Conservation (phyloP, 139 green algal species). For the Chlamydomonas sp. region DNA sequence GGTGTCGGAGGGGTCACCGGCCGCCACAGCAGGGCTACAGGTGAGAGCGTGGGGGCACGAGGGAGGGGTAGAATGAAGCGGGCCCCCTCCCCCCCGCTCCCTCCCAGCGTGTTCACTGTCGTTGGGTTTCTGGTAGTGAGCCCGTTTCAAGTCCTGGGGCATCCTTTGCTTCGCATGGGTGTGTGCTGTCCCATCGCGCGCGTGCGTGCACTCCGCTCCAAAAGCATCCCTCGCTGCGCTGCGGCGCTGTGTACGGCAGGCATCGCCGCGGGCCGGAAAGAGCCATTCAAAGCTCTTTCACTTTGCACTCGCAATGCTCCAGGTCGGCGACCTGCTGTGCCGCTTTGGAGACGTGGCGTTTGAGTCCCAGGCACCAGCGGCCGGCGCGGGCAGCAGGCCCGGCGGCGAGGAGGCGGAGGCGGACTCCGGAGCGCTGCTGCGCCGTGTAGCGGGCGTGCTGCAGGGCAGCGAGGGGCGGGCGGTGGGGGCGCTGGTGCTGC, state of each 20-base stretch:
- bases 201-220: too few species aligned
- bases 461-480: constrained; percentile 50
- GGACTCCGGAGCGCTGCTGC: constrained; percentile 8
- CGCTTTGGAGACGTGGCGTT: constrained; percentile 58
- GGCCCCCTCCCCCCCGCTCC: too few species aligned
- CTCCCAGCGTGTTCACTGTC: too few species aligned
- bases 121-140: too few species aligned
- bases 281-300: neutral
- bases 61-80: too few species aligned
- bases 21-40: constrained; percentile 64
- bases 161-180: too few species aligned
- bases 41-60: constrained; percentile 55
- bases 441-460: constrained; percentile 45
- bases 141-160: too few species aligned
- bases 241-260: too few species aligned
- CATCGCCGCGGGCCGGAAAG: neutral
- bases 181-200: too few species aligned
- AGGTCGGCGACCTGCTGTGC: constrained; percentile 69
- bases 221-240: too few species aligned
- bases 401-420: neutral
- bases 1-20: constrained; percentile 69
- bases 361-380: neutral
- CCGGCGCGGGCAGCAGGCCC: neutral
- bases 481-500: constrained; percentile 70
- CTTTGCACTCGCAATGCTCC: constrained; percentile 18